Conservation (phyloP, 1,284 basidiomycete genomes). For the Leccinum fallax region DNA sequence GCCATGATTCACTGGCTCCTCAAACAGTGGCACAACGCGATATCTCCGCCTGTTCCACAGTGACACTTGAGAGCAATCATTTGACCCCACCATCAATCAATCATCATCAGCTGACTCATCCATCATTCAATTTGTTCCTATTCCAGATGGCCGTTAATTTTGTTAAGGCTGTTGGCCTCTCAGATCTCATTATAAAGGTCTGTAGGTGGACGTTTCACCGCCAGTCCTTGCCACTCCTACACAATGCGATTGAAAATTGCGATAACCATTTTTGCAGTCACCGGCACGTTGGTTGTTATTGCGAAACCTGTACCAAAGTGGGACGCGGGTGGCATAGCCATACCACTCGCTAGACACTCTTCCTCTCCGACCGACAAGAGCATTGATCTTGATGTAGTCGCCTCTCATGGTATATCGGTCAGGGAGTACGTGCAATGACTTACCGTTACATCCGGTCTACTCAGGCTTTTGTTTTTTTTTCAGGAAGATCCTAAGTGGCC, state of each 20-base stretch:
- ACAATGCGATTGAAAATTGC: background rate
- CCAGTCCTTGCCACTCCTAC: background rate
- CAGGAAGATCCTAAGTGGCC: background rate
- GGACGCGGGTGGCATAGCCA: background rate
- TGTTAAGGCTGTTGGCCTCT: background rate
- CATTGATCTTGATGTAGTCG: background rate
- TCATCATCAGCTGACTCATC: background rate
- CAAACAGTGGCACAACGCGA: no score
- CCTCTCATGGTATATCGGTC: background rate
- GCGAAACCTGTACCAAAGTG: background rate
- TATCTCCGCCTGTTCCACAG: no score
- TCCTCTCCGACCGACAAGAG: background rate
- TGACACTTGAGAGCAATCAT: no score
- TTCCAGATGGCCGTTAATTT: background rate
- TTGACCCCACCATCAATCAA: no score
- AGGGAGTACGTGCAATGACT: background rate
- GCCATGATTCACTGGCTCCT: no score
- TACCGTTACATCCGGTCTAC: background rate
- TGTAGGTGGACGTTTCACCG: background rate
- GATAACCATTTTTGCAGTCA: background rate
- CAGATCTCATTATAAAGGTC: background rate
- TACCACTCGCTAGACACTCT: background rate
- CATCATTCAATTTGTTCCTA: background rate
- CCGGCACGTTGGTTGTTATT: background rate
- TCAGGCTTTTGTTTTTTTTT: background rate